Conservation (phyloP, 179 eudicot genomes). For the Silene coronaria region DNA sequence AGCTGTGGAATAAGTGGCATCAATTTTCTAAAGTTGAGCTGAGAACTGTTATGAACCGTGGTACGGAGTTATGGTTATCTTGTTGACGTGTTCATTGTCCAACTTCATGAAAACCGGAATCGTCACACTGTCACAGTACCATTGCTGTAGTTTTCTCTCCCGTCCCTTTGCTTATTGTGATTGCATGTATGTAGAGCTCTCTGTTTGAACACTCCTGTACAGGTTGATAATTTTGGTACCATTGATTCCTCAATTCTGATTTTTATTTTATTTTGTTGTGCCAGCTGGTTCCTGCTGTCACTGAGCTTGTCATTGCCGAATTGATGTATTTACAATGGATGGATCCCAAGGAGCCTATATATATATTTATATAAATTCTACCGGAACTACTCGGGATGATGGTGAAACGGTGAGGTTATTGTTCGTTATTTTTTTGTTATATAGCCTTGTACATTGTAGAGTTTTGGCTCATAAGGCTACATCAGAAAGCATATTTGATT, state of each 20-base stretch:
- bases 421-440: slow-evolving; percentile 5
- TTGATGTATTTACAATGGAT: slow-evolving; percentile 80
- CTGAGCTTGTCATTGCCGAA: slow-evolving; percentile 82
- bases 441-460: background rate
- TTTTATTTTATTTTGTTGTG: background rate
- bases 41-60: too few relatives aligned
- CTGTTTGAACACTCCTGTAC: too few relatives aligned
- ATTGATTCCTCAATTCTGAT: background rate
- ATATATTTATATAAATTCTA: slow-evolving; percentile 74
- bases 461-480: background rate
- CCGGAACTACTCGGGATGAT: slow-evolving; percentile 83
- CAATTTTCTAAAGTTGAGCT: background rate
- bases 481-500: too few relatives aligned
- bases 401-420: slow-evolving; percentile 72
- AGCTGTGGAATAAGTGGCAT: background rate
- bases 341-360: slow-evolving; percentile 80
- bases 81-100: too few relatives aligned
- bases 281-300: slow-evolving; percentile 86
- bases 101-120: too few relatives aligned
- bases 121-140: too few relatives aligned
- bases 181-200: too few relatives aligned
- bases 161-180: too few relatives aligned
- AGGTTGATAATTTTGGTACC: background rate
- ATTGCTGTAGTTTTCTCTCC: too few relatives aligned
- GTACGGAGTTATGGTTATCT: too few relatives aligned